phyloP scores from a whole-genome alignment of 106 monocot species.

The Agapanthus africanus region DNA sequence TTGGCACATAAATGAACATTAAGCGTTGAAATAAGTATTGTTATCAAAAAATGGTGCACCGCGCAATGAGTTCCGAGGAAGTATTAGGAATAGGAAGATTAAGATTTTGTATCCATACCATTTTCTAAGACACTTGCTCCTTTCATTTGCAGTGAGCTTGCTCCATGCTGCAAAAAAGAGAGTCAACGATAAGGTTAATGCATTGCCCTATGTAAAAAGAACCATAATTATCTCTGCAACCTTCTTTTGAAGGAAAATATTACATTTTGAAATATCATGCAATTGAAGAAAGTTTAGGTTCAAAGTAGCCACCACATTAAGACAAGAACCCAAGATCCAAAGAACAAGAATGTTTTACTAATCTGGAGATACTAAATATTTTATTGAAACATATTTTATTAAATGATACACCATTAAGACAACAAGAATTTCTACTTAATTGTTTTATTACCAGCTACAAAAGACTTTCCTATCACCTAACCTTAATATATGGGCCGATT shows the following conservation, averaged over 20 bases:
- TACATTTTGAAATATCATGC: background rate
- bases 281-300: background rate
- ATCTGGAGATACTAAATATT: background rate
- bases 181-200: background rate
- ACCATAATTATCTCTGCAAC: background rate
- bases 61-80: background rate
- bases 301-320: background rate
- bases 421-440: no score
- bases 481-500: no score
- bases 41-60: background rate
- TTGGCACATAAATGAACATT: no score
- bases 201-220: background rate
- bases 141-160: slow-evolving; percentile 74
- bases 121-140: slow-evolving; percentile 85
- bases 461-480: no score
- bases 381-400: background rate
- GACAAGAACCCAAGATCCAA: no score
- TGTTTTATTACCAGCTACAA: no score
- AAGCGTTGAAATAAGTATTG: no score
- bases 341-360: no score
- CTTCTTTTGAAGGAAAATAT: background rate
- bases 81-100: background rate
- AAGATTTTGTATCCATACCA: slow-evolving; percentile 36
- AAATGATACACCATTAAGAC: no score
- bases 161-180: slow-evolving; percentile 68